These are phyloP conservation scores for Williopsis jadinii DNA, from an alignment of 1,139 yeast species.

Conservation along the genomic window DNA sequence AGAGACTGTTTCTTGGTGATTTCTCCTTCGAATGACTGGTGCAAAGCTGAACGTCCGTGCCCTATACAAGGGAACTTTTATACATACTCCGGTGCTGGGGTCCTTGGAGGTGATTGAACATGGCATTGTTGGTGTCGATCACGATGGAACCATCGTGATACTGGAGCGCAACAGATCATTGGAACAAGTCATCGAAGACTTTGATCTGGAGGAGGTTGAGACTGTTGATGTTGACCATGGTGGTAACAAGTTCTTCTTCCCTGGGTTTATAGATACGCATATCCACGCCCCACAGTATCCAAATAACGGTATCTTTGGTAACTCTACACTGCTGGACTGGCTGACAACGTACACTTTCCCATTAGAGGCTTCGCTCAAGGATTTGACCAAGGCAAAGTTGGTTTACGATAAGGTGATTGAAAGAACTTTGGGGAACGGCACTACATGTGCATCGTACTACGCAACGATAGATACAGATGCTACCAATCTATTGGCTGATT, in stretches of 20 bases:
- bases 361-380: slow-evolving; percentile 55
- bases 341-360: slow-evolving; percentile 82
- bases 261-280: slow-evolving; percentile 94
- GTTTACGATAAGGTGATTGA: slow-evolving; percentile 61
- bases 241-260: slow-evolving; percentile 55
- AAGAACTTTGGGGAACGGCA: slow-evolving; percentile 69
- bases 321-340: slow-evolving; percentile 85
- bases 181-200: slow-evolving; percentile 6
- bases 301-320: slow-evolving; percentile 87
- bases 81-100: slow-evolving; percentile 47
- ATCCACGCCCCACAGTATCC: slow-evolving; percentile 97
- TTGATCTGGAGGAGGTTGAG: slow-evolving; percentile 8
- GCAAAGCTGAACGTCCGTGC: no score
- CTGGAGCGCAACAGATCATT: slow-evolving; percentile 24
- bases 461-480: slow-evolving; percentile 81
- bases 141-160: slow-evolving; percentile 38
- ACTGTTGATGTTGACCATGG: slow-evolving; percentile 25
- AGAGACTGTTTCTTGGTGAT: no score
- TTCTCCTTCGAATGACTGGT: no score
- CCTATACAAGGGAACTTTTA: slow-evolving; percentile 41
- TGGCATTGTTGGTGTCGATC: slow-evolving; percentile 48
- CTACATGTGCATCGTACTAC: slow-evolving; percentile 88
- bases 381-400: slow-evolving; percentile 44
- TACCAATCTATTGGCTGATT: slow-evolving; percentile 67
- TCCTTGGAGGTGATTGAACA: slow-evolving; percentile 38